phyloP scores from a whole-genome alignment of 2,329 filamentous ascomycete species.

The Cryphonectria naterciae region DNA sequence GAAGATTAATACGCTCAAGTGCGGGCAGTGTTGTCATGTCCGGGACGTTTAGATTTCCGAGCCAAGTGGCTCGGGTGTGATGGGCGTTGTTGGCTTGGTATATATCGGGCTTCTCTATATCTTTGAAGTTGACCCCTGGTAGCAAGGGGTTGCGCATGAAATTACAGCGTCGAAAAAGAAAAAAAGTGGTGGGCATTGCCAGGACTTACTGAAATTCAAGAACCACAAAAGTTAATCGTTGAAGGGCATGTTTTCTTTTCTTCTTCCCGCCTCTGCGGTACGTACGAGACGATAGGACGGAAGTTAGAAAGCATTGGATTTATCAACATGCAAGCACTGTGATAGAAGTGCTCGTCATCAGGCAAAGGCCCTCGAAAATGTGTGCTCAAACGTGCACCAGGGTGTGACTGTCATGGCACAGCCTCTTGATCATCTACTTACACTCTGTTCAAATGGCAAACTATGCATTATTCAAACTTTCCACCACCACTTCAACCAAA shows the following conservation, averaged over 20 bases:
- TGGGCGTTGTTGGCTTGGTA: slow-evolving; percentile 2
- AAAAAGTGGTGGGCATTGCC: background rate
- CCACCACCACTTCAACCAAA: background rate
- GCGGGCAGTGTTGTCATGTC: background rate
- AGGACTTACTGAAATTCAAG: background rate
- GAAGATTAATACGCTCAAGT: slow-evolving; percentile 48
- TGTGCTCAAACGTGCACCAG: background rate
- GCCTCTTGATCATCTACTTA: background rate
- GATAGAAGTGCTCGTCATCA: background rate
- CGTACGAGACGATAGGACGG: background rate
- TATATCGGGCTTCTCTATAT: background rate
- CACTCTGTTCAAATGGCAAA: too few species aligned
- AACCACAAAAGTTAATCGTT: slow-evolving; percentile 6
- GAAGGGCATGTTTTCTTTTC: background rate
- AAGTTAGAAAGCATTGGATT: background rate
- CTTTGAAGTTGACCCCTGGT: background rate
- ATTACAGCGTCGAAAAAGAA: background rate
- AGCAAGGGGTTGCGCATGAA: background rate
- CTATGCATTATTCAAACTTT: background rate
- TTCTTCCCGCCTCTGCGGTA: background rate
- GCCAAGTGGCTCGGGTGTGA: background rate
- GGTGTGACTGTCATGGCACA: background rate
- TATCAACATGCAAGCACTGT: background rate
- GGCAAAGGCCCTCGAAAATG: background rate
- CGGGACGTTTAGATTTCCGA: background rate